These are phyloP conservation scores for Schizonepeta tenuifolia DNA, from an alignment of 257 asterid genomes.

Conservation along the genomic window DNA sequence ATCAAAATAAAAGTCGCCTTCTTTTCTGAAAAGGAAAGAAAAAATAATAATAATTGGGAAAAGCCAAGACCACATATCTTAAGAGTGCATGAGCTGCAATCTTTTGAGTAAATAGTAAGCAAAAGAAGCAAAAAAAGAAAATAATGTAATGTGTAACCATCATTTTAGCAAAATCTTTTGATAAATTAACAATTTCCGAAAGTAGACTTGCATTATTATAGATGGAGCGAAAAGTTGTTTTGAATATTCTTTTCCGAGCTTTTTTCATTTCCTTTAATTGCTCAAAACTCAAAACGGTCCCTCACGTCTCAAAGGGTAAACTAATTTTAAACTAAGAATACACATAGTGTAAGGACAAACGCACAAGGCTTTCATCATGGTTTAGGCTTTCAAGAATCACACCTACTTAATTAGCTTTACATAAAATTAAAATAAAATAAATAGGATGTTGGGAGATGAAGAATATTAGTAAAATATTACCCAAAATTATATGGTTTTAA, in stretches of 20 bases:
- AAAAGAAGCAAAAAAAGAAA: constrained; percentile 19
- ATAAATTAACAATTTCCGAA: constrained; percentile 24
- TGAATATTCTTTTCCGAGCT: constrained; percentile 28
- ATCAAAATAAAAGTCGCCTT: background rate
- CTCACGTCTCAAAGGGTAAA: constrained; percentile 24
- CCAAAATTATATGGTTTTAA: too few relatives aligned
- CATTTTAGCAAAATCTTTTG: constrained; percentile 31
- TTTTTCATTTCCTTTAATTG: constrained; percentile 37
- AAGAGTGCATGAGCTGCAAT: constrained; percentile 30
- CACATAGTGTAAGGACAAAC: constrained; percentile 32
- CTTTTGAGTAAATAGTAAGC: constrained; percentile 52
- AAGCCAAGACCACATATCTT: constrained; percentile 12
- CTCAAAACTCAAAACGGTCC: constrained; percentile 25
- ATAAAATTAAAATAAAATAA: background rate
- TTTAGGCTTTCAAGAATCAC: constrained; percentile 43
- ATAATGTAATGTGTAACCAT: background rate
- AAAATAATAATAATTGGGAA: too few relatives aligned
- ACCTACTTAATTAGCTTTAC: constrained; percentile 33
- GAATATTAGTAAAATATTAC: background rate
- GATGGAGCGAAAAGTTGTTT: constrained; percentile 33
- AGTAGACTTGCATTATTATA: constrained; percentile 38
- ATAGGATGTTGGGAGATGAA: background rate
- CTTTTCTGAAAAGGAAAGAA: background rate
- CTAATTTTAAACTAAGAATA: constrained; percentile 26
- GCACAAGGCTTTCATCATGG: constrained; percentile 45